phyloP scores from a whole-genome alignment of 164 flowering plant genomes.

The Nymphaea colorata region DNA sequence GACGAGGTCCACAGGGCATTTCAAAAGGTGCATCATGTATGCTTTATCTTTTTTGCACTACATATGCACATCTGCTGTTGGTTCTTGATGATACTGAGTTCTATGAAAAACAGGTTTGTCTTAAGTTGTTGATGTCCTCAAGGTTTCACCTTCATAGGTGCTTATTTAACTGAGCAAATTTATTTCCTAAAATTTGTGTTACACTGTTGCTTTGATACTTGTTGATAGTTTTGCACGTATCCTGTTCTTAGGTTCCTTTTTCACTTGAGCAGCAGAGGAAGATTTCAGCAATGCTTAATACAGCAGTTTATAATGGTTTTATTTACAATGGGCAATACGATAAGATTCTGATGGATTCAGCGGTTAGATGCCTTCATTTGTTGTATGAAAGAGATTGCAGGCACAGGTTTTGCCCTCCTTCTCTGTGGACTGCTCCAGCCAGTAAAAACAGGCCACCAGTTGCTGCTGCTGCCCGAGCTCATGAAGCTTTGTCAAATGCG shows the following conservation, averaged over 20 bases:
- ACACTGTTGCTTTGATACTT: not conserved
- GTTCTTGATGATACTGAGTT: constrained; percentile 95
- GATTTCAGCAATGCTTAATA: constrained; percentile 73
- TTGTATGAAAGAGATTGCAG: constrained; percentile 97
- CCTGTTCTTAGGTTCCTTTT: constrained; percentile 62
- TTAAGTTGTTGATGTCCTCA: not conserved
- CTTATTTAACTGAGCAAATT: not conserved
- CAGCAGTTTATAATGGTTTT: constrained; percentile 78
- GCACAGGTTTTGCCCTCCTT: constrained; percentile 75
- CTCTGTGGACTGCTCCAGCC: constrained; percentile 89
- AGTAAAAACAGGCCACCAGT: constrained; percentile 64
- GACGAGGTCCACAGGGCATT: constrained; percentile 55
- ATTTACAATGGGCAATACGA: constrained; percentile 29
- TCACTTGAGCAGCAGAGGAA: constrained; percentile 69
- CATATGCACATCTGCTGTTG: constrained; percentile 77
- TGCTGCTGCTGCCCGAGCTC: constrained; percentile 87
- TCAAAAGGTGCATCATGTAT: constrained; percentile 50
- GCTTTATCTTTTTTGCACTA: constrained; percentile 80
- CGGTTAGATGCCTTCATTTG: constrained; percentile 77
- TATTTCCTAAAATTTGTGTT: not conserved
- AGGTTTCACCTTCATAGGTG: not conserved
- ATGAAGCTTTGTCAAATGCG: constrained; percentile 43
- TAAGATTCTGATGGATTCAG: constrained; percentile 65
- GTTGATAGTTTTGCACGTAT: not conserved
- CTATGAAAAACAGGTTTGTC: constrained; percentile 83